A percentile compares a stretch with the other conserved stretches of the same genome.
Conservation (phyloP, 495 filamentous ascomycete species). For the Xylaria acuta region DNA sequence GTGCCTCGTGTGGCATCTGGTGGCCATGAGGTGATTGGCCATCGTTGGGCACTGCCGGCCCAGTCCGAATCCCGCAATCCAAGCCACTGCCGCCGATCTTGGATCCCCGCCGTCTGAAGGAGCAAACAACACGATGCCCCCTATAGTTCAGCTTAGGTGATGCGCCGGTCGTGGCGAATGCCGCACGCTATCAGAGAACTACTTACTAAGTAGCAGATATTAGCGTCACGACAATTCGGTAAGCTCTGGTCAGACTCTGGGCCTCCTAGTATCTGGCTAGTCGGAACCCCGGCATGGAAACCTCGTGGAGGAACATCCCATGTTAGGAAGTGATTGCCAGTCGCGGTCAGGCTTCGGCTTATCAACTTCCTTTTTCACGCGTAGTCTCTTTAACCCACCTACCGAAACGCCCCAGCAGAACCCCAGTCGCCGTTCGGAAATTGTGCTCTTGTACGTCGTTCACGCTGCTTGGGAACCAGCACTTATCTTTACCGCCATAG, state of each 20-base stretch:
- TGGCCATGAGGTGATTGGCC: slow-evolving; percentile 6
- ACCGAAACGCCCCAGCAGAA: slow-evolving; percentile 9
- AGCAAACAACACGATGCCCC: background rate
- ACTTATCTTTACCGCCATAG: slow-evolving; percentile 20
- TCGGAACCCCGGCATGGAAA: background rate
- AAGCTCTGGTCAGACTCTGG: background rate
- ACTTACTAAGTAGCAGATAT: background rate
- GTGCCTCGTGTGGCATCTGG: background rate
- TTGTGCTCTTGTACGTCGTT: slow-evolving; percentile 6
- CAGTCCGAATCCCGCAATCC: slow-evolving; percentile 7
- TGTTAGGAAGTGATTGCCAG: slow-evolving; percentile 25
- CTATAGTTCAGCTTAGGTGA: slow-evolving; percentile 1
- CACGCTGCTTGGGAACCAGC: background rate
- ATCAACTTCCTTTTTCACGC: slow-evolving; percentile 25
- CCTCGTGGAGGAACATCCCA: slow-evolving; percentile 5
- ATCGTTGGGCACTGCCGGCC: background rate
- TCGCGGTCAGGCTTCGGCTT: slow-evolving; percentile 19
- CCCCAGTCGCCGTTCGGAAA: slow-evolving; percentile 19
- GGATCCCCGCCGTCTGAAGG: slow-evolving; percentile 11
- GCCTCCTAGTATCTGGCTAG: background rate
- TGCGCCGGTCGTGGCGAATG: background rate
- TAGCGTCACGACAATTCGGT: background rate
- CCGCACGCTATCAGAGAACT: background rate
- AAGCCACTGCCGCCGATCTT: slow-evolving; percentile 16
- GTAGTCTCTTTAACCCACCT: slow-evolving; percentile 18